Percentiles rank a stretch among this genome's conserved stretches.
phyloP scores from a whole-genome alignment of 2,329 filamentous ascomycete genomes.

The Clonostachys sp. region DNA sequence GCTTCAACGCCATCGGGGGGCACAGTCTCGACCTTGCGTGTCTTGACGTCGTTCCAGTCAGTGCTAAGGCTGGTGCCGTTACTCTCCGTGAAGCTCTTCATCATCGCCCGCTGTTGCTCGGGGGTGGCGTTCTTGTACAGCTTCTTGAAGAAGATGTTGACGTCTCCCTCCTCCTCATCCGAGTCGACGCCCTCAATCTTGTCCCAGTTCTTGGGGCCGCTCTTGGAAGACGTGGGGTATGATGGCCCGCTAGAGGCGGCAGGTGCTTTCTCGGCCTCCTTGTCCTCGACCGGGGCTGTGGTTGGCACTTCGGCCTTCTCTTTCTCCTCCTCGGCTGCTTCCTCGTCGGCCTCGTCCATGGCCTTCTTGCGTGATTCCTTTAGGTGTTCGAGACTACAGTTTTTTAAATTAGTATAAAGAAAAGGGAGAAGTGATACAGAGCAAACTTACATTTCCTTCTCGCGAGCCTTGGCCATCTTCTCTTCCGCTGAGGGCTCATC shows the following conservation, averaged over 20 bases:
- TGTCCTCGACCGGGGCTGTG: too few relatives aligned
- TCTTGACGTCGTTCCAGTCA: conserved; percentile 80
- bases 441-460: conserved; percentile 12
- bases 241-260: conserved; percentile 32
- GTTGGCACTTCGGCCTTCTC: too few relatives aligned
- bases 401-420: not conserved
- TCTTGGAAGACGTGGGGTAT: conserved; percentile 84
- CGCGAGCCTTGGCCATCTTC: not conserved
- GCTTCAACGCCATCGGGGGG: conserved; percentile 76
- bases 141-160: conserved; percentile 85
- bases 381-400: too few relatives aligned
- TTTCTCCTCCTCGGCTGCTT: too few relatives aligned
- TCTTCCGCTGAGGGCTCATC: not conserved
- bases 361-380: too few relatives aligned
- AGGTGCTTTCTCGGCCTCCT: not conserved
- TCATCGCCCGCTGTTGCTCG: conserved; percentile 88
- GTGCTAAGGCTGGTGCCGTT: conserved; percentile 91
- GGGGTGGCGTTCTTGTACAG: conserved; percentile 73
- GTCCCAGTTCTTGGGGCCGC: conserved; percentile 90
- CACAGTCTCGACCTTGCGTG: conserved; percentile 63
- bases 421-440: not conserved
- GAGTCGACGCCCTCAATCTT: conserved; percentile 55
- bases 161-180: conserved; percentile 55
- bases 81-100: conserved; percentile 94
- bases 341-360: too few relatives aligned